Evolutionary conservation across 1,139 yeast genomes (phyloP).

Genomic region (Geotrichum bryndzae): DNA sequence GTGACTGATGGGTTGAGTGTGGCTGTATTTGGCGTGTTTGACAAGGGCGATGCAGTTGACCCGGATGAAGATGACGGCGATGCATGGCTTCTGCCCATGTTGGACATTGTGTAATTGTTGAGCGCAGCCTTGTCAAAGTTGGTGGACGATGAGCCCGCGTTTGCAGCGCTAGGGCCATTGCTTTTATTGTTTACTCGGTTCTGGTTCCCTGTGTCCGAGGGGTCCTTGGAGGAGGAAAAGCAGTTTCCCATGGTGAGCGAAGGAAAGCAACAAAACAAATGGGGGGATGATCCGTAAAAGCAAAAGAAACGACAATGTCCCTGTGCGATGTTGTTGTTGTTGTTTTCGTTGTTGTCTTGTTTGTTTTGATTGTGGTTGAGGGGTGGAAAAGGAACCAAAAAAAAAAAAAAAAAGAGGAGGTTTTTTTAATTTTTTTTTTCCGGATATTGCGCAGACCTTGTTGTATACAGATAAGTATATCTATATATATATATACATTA

Average conservation of each 20-base stretch:
- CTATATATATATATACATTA: background rate
- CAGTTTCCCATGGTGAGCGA: conserved; percentile 13
- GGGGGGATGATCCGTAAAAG: background rate
- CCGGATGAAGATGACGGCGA: conserved; percentile 9
- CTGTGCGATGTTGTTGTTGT: background rate
- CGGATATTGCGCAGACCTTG: background rate
- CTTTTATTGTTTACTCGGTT: background rate
- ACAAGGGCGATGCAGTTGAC: conserved; percentile 12
- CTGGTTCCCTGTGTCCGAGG: background rate
- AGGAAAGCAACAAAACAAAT: background rate
- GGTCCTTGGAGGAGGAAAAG: conserved; percentile 8
- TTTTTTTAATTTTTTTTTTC: background rate
- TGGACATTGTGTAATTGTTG: background rate
- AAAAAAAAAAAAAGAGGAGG: background rate
- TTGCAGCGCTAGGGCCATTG: background rate
- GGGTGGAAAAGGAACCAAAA: background rate
- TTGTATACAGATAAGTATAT: background rate
- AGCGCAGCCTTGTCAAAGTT: conserved; percentile 1
- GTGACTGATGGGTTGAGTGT: background rate
- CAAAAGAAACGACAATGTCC: no score
- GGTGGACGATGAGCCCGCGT: background rate
- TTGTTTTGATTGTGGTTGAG: background rate
- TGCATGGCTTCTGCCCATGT: background rate
- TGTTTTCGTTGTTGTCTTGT: no score
- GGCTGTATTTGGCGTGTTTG: background rate